These are phyloP conservation scores for Dovyalis caffra DNA, from an alignment of 345 rosid species.

Conservation along the genomic window DNA sequence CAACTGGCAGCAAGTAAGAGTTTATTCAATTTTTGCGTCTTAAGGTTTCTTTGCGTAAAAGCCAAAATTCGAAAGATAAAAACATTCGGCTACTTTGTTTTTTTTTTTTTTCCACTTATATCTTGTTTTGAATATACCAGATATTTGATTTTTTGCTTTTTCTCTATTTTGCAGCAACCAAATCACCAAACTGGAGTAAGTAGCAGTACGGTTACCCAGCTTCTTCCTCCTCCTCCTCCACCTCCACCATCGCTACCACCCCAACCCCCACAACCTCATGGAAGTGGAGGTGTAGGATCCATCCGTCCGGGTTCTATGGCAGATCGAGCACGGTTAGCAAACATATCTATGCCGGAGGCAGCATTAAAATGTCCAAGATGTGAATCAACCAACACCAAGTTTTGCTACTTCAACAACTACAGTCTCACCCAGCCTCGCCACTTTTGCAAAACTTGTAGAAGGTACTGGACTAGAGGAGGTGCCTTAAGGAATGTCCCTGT, in stretches of 20 bases:
- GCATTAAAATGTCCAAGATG: conserved; percentile 91
- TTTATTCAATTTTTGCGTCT: conserved; percentile 15
- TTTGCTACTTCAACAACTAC: conserved; percentile 97
- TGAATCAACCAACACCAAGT: conserved; percentile 89
- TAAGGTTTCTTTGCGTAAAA: conserved; percentile 29
- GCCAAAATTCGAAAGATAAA: conserved; percentile 42
- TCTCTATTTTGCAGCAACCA: conserved; percentile 41
- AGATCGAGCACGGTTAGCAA: conserved; percentile 83
- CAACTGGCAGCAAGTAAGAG: conserved; percentile 92
- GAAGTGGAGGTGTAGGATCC: conserved; percentile 49
- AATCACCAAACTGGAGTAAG: conserved; percentile 35
- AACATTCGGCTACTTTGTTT: conserved; percentile 32
- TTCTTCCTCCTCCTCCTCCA: conserved; percentile 30
- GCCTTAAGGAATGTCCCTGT: conserved; percentile 88
- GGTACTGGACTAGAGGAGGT: conserved; percentile 98
- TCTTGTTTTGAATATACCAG: conserved; percentile 55
- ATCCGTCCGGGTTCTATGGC: conserved; percentile 93
- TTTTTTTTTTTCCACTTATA: conserved; percentile 31
- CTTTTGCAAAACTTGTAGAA: conserved; percentile 92
- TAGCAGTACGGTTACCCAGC: conserved; percentile 27
- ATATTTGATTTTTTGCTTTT: conserved; percentile 36
- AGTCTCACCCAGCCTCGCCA: conserved; percentile 96
- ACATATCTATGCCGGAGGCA: conserved; percentile 74
- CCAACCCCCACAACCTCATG: conserved; percentile 47
- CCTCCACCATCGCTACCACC: conserved; percentile 42